A percentile compares a stretch with the other conserved stretches of the same genome.
Conservation (phyloP, 2,329 filamentous ascomycete species). For the Aspergillus sp. region DNA sequence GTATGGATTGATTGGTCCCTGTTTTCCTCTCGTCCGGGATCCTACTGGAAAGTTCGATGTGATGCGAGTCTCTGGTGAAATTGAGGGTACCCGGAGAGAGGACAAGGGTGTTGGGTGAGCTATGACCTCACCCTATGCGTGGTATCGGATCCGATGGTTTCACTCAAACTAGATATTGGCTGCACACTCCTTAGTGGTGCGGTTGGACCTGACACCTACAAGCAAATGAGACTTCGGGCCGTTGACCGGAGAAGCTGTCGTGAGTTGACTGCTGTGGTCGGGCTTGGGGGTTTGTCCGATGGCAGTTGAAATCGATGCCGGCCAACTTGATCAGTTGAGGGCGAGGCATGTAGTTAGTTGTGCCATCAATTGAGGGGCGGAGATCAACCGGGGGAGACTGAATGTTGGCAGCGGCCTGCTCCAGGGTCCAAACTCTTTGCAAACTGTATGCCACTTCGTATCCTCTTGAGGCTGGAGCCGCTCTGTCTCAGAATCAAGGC, state of each 20-base stretch:
- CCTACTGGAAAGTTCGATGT: too few species aligned
- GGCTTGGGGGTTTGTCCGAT: neutral
- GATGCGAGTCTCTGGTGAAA: neutral
- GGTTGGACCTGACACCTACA: neutral
- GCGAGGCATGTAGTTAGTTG: neutral
- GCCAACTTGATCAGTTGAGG: neutral
- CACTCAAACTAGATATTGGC: neutral
- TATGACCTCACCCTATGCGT: neutral
- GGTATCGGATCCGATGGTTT: neutral
- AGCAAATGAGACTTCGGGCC: neutral
- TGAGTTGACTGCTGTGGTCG: neutral
- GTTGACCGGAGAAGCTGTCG: neutral
- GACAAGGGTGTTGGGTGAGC: neutral
- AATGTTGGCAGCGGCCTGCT: neutral
- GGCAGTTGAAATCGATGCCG: neutral
- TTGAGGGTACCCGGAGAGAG: too few species aligned
- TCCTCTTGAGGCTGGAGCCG: neutral
- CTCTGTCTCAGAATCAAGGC: neutral
- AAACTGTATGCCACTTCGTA: neutral
- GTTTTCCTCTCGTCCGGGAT: neutral
- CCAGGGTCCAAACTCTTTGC: neutral
- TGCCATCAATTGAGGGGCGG: neutral
- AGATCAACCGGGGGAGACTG: neutral
- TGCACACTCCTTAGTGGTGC: neutral
- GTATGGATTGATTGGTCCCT: neutral